Evolutionary conservation across 345 rosid species (phyloP).

Genomic region (Laguncularia racemosa): DNA sequence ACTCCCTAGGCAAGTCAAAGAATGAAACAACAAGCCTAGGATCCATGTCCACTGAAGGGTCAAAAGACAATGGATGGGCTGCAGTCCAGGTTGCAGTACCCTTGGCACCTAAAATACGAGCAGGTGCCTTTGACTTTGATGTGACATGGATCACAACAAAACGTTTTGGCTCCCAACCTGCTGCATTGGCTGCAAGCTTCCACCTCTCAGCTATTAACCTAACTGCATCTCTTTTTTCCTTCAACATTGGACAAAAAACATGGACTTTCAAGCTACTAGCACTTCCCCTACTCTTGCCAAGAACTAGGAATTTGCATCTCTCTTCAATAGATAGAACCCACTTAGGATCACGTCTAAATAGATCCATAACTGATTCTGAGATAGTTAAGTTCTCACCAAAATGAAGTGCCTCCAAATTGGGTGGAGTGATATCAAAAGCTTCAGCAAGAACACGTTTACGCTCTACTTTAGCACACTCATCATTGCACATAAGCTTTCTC

Average conservation of each 20-base stretch:
- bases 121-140: conserved; percentile 69
- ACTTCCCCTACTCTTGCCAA: conserved; percentile 59
- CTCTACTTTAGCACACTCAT: conserved; percentile 84
- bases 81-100: conserved; percentile 33
- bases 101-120: conserved; percentile 69
- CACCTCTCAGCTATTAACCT: conserved; percentile 91
- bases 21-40: conserved; percentile 88
- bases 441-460: conserved; percentile 86
- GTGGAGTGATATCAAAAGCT: conserved; percentile 78
- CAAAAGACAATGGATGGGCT: conserved; percentile 54
- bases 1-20: conserved; percentile 82
- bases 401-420: conserved; percentile 78
- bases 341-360: conserved; percentile 84
- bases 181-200: conserved; percentile 69
- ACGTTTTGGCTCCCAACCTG: conserved; percentile 96
- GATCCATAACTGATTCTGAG: conserved; percentile 67
- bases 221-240: conserved; percentile 87
- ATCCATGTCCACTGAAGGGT: conserved; percentile 88
- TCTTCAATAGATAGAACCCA: conserved; percentile 94
- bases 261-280: conserved; percentile 61
- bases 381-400: conserved; percentile 68
- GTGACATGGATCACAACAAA: conserved; percentile 71
- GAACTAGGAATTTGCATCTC: conserved; percentile 87
- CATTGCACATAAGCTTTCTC: conserved; percentile 85
- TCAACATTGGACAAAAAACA: conserved; percentile 85